Conservation (phyloP, 108 stramenopile species). For the Mayamaea pseudoterrestris region DNA sequence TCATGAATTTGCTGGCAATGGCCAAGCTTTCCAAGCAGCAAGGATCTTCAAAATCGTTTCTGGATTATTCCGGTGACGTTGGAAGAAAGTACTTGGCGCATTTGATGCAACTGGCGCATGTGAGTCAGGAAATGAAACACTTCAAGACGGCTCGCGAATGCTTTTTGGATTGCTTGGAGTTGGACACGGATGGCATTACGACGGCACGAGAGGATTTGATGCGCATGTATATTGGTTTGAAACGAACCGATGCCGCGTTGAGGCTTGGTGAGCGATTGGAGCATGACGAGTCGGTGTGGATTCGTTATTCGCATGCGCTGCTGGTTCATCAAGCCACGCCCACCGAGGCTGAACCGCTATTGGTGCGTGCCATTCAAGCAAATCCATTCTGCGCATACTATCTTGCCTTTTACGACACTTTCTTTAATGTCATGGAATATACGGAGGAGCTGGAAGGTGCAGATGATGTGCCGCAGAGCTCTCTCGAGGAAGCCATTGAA, state of each 20-base stretch:
- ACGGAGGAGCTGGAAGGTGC: constrained; percentile 70
- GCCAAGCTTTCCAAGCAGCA: constrained; percentile 26
- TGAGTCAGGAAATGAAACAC: constrained; percentile 48
- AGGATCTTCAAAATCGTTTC: constrained; percentile 22
- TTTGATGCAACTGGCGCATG: constrained; percentile 65
- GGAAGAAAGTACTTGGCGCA: constrained; percentile 56
- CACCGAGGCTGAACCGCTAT: background rate
- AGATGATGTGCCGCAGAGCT: constrained; percentile 24
- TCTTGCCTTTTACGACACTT: constrained; percentile 57
- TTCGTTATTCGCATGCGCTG: constrained; percentile 63
- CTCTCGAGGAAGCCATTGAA: constrained; percentile 78
- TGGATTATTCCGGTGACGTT: background rate
- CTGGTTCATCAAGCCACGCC: constrained; percentile 15
- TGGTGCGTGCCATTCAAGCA: constrained; percentile 42
- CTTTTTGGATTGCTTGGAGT: constrained; percentile 58
- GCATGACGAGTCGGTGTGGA: constrained; percentile 58
- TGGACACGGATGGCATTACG: constrained; percentile 37
- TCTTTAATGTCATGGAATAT: constrained; percentile 66
- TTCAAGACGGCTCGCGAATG: constrained; percentile 48
- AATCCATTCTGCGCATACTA: constrained; percentile 69
- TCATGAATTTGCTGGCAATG: constrained; percentile 40
- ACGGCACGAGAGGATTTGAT: constrained; percentile 57
- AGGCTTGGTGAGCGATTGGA: constrained; percentile 8
- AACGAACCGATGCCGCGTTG: constrained; percentile 46
- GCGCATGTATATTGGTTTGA: constrained; percentile 62